Evolutionary conservation across 352 stramenopile species (phyloP), one percentile per base, ranked within the genome.

Genomic region (Pythium apleroticum): DNA sequence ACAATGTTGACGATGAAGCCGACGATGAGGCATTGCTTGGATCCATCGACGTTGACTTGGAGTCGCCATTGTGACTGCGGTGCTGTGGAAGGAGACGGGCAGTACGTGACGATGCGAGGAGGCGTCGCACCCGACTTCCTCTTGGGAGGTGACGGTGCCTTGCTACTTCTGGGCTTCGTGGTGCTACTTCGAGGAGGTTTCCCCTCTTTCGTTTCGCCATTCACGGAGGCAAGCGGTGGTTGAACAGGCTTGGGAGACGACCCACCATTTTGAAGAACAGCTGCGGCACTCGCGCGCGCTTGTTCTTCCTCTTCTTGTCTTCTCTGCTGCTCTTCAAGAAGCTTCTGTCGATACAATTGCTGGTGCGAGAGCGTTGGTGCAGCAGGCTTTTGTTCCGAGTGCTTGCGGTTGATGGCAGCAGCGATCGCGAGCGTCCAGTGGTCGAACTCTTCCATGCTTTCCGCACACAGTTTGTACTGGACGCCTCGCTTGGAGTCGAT

Each of bases 401-500:
- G 81, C 39, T 95, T 95, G 20, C 82, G 74, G 39, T 95, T 93
- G 59, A 95, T 89, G 5, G 74, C 74, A 45, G 89, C 77, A 0
- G 86, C 78, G 45, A 95, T 92, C 24, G 86, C 82, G 52, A 76
- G 77, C 2, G 84, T 93, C 86, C 86, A 95, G 3, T 80, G 74
- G 65, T 92, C 76, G 70, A 91, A 95, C 54, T 95, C 84, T 8
- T 74, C 72, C 50, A 93, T 81, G 5, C 77, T 87, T 24, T 93
- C 82, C 0, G 86, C 86, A 45, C 84, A 95, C 4, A 93, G 66
- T 78, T 95, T 95, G 73, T 90, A 93, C 65, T 95, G 82, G 3
- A 90, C 70, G 0, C 86, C 84, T n/a, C 84, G 81, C 49, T 93
- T 93, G 9, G 82, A 90, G 27, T 93, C 86, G 33, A 91, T 89